Conservation (phyloP, 2,329 filamentous ascomycete species). For the Hymenoscyphus infarciens region DNA sequence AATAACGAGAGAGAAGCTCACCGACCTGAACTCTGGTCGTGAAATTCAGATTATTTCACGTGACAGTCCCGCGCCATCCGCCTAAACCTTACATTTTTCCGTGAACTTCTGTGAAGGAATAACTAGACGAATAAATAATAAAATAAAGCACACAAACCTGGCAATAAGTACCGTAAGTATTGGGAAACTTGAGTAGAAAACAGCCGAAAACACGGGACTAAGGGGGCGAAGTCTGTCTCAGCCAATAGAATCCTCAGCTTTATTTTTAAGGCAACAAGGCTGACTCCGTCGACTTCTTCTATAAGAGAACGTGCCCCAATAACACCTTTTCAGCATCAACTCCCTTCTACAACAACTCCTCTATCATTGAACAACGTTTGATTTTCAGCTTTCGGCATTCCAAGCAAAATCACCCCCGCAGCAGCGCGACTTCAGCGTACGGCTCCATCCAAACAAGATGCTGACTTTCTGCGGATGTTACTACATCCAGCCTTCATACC, state of each 20-base stretch:
- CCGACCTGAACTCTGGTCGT: too few species aligned
- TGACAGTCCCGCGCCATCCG: too few species aligned
- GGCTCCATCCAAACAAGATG: not conserved
- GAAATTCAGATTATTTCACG: too few species aligned
- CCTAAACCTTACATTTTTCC: too few species aligned
- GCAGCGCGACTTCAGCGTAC: not conserved
- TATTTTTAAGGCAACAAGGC: not conserved
- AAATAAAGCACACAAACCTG: not conserved
- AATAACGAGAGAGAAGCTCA: too few species aligned
- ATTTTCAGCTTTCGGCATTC: not conserved
- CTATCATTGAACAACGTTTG: not conserved
- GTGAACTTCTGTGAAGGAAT: too few species aligned
- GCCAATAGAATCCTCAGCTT: not conserved
- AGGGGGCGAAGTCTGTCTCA: not conserved
- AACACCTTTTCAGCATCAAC: not conserved
- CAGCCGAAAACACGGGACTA: not conserved
- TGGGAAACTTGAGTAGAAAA: not conserved
- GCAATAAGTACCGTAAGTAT: not conserved
- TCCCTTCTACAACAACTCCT: not conserved
- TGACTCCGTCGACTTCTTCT: not conserved
- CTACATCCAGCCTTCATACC: not conserved
- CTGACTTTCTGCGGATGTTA: conserved; percentile 4
- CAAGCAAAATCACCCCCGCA: not conserved
- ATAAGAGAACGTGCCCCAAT: not conserved
- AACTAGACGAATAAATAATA: too few species aligned